Conservation (phyloP, 140 eudicot genomes). For the Cichorium intybus region DNA sequence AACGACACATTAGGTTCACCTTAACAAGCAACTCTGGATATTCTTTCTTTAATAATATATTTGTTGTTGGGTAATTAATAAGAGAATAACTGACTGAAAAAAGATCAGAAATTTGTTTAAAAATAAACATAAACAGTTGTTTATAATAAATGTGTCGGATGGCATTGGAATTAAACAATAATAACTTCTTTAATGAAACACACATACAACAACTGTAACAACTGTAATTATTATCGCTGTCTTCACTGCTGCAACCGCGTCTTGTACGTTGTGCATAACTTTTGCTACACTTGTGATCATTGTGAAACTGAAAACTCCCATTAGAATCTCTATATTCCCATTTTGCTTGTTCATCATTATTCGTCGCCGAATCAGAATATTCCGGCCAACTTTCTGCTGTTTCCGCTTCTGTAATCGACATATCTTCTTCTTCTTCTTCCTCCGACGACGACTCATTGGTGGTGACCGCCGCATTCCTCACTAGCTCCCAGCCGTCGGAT, state of each 20-base stretch:
- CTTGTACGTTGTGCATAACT: constrained; percentile 26
- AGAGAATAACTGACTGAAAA: constrained; percentile 8
- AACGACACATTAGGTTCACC: not conserved
- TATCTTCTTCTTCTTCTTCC: not conserved
- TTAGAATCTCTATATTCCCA: constrained; percentile 36
- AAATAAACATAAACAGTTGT: constrained; percentile 25
- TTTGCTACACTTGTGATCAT: constrained; percentile 16
- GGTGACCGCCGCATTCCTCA: constrained; percentile 19
- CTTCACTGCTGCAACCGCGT: constrained; percentile 19
- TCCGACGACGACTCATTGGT: not conserved
- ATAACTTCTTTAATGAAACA: constrained; percentile 9
- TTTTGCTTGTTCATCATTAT: constrained; percentile 17
- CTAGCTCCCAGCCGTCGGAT: constrained; percentile 67
- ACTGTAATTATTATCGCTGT: constrained; percentile 28
- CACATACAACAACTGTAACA: constrained; percentile 33
- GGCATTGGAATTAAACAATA: constrained; percentile 21
- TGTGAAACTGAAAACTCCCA: not conserved
- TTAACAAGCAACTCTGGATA: not conserved
- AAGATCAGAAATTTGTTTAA: constrained; percentile 7
- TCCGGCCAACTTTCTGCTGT: constrained; percentile 7
- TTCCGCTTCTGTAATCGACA: constrained; percentile 9
- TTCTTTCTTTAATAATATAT: not conserved
- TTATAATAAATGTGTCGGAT: constrained; percentile 36
- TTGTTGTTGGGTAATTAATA: constrained; percentile 22
- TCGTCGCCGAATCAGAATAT: constrained; percentile 7